These are phyloP conservation scores for Elsinoe necatrix DNA, from an alignment of 2,329 filamentous ascomycete species.

Conservation along the genomic window DNA sequence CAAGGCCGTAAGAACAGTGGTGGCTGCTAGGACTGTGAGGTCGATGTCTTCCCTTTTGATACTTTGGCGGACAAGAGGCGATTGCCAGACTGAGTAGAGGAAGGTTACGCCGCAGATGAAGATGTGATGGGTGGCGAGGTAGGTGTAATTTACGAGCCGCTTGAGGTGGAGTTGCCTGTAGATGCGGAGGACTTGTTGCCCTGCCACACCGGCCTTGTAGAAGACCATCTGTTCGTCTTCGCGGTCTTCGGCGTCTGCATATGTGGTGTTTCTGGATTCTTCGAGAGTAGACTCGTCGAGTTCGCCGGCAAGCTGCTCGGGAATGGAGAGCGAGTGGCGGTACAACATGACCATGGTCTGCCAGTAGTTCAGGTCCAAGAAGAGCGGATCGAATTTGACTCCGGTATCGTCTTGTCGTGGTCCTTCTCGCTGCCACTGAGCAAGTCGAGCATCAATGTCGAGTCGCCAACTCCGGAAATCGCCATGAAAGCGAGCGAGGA, in stretches of 20 bases:
- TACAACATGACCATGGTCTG: conserved; percentile 95
- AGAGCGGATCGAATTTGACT: conserved; percentile 81
- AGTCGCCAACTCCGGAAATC: conserved; percentile 75
- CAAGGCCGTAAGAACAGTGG: conserved; percentile 82
- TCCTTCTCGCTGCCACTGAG: conserved; percentile 77
- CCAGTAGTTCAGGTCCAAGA: conserved; percentile 95
- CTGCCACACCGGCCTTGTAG: conserved; percentile 88
- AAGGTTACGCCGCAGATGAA: conserved; percentile 97
- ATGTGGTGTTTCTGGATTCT: conserved; percentile 48
- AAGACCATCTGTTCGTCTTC: conserved; percentile 89
- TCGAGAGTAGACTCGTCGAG: conserved; percentile 47
- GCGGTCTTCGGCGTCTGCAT: conserved; percentile 52
- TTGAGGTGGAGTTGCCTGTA: conserved; percentile 84
- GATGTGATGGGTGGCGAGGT: conserved; percentile 86
- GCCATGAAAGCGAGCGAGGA: conserved; percentile 71
- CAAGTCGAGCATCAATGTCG: conserved; percentile 74
- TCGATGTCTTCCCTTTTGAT: conserved; percentile 94
- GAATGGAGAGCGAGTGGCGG: conserved; percentile 70
- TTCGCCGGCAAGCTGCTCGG: conserved; percentile 74
- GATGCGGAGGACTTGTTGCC: conserved; percentile 81
- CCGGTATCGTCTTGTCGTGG: conserved; percentile 72
- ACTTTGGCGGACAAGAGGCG: conserved; percentile 73
- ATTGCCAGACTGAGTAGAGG: conserved; percentile 96
- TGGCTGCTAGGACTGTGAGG: conserved; percentile 87
- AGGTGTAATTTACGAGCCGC: conserved; percentile 90